Evolutionary conservation across 1,284 basidiomycete species (phyloP).

Genomic region (Thelephora terrestris): DNA sequence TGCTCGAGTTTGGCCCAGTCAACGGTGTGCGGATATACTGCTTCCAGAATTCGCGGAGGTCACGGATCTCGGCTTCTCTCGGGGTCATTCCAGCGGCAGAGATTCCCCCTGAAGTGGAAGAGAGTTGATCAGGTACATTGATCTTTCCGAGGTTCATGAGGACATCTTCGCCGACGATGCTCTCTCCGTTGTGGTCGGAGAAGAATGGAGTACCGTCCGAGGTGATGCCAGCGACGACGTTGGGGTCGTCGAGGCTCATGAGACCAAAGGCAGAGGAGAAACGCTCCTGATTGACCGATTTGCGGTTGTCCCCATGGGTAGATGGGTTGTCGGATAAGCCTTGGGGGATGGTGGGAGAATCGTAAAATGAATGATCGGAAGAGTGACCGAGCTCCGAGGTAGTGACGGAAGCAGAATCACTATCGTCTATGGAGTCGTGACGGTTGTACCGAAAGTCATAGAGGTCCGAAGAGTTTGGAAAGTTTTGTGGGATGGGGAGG

Average conservation of each 20-base stretch:
- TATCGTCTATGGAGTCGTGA: neutral
- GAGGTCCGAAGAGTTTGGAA: neutral
- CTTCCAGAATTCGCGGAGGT: constrained; percentile 66
- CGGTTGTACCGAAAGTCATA: neutral
- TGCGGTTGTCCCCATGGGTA: constrained; percentile 7
- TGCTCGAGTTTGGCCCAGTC: constrained; percentile 30
- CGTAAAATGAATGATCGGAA: neutral
- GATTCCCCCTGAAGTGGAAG: neutral
- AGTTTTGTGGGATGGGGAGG: neutral
- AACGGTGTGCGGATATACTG: constrained; percentile 62
- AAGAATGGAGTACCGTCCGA: constrained; percentile 54
- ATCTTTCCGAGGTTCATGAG: neutral
- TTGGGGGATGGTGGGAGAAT: constrained; percentile 7
- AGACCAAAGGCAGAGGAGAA: constrained; percentile 61
- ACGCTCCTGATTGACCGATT: constrained; percentile 28
- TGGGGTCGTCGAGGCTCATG: constrained; percentile 61
- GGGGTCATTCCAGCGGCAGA: neutral
- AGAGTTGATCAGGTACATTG: neutral
- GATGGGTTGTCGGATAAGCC: neutral
- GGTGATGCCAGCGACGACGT: constrained; percentile 48
- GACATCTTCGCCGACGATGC: constrained; percentile 4
- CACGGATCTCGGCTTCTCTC: constrained; percentile 13
- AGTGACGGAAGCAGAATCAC: neutral
- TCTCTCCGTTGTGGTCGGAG: constrained; percentile 21
- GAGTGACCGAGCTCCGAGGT: neutral